These are phyloP conservation scores for Rhodotorula kratochvilovae DNA, from an alignment of 768 basidiomycete genomes.

Conservation along the genomic window DNA sequence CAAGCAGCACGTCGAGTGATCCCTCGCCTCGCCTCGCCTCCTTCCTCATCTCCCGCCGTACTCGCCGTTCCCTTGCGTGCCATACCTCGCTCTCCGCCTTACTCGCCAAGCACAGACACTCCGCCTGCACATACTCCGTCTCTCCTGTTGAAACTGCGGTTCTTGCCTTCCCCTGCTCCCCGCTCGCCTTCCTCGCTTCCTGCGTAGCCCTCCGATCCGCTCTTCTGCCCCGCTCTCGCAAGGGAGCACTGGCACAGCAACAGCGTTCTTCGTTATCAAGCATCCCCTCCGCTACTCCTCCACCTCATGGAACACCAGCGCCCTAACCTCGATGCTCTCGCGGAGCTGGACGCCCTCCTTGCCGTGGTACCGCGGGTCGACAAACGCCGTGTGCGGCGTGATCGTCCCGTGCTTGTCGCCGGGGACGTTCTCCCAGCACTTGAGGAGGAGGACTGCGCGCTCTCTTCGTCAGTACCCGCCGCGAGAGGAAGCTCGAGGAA, in stretches of 20 bases:
- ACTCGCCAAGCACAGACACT: too few relatives aligned
- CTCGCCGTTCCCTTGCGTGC: background rate
- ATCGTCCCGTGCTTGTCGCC: conserved; percentile 1
- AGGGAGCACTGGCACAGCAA: too few relatives aligned
- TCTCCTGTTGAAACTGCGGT: too few relatives aligned
- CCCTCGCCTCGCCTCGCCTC: background rate
- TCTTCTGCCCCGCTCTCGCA: too few relatives aligned
- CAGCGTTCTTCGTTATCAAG: too few relatives aligned
- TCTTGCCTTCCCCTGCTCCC: too few relatives aligned
- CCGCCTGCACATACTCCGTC: too few relatives aligned
- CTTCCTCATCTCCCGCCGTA: too few relatives aligned
- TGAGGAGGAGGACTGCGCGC: conserved; percentile 21
- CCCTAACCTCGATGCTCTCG: conserved; percentile 35
- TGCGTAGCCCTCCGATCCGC: too few relatives aligned
- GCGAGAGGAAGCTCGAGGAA: background rate
- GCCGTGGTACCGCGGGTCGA: conserved; percentile 21
- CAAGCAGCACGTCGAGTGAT: background rate
- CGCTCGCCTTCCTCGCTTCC: too few relatives aligned
- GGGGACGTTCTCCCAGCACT: conserved; percentile 30
- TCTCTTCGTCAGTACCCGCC: background rate
- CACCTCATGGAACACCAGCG: conserved; percentile 33
- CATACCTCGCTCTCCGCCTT: background rate
- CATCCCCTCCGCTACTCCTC: background rate
- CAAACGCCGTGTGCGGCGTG: conserved; percentile 33
- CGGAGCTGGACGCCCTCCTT: conserved; percentile 15